These are phyloP conservation scores for Citrus australasica DNA, from an alignment of 345 rosid genomes.

Conservation along the genomic window DNA sequence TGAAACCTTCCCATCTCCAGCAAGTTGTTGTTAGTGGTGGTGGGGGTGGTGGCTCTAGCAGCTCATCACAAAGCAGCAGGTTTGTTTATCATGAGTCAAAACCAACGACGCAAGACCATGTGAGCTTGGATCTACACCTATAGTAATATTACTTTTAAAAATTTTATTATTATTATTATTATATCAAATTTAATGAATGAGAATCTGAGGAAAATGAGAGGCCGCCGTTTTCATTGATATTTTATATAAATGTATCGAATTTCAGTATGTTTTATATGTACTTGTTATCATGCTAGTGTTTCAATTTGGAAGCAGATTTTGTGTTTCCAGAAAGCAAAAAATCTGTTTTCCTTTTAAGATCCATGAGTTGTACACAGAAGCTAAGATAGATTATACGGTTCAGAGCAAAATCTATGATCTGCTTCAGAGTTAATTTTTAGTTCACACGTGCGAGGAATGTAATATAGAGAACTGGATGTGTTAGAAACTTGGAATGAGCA, in stretches of 20 bases:
- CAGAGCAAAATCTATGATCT: conserved; percentile 8
- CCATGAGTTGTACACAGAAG: background rate
- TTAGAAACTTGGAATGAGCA: conserved; percentile 18
- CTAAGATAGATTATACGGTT: conserved; percentile 2
- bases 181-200: conserved; percentile 6
- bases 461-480: conserved; percentile 10
- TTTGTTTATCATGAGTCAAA: conserved; percentile 44
- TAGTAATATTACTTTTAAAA: conserved; percentile 20
- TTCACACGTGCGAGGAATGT: conserved; percentile 42
- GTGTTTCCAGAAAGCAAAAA: conserved; percentile 1
- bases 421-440: conserved; percentile 14
- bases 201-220: conserved; percentile 15
- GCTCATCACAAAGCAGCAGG: conserved; percentile 37
- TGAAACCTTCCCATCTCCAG: conserved; percentile 21
- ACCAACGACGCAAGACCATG: conserved; percentile 61
- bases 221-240: conserved; percentile 3
- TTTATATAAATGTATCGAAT: background rate
- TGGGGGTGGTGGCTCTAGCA: too few species aligned
- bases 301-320: background rate
- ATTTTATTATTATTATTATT: background rate
- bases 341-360: background rate
- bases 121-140: conserved; percentile 98
- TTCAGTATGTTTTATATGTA: background rate
- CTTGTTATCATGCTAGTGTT: background rate
- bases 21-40: too few species aligned